Base-by-base conservation (phyloP, 2,329 filamentous ascomycete genomes). In the Mycosphaerella sp. region DNA sequence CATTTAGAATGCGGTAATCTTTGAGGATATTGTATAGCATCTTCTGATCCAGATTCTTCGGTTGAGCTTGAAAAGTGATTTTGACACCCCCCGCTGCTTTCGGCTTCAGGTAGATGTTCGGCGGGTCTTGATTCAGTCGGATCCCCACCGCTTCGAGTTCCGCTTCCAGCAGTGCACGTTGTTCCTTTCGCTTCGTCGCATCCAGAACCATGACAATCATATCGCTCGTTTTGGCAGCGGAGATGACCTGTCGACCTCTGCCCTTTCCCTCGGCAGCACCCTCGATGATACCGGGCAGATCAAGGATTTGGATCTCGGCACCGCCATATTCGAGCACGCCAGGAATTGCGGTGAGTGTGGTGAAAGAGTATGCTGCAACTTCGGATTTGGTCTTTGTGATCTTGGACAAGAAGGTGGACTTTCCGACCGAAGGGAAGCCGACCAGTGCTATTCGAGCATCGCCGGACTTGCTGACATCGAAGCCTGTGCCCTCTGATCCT, bases 31-130 rank as follows among this genome's bases (percentile, higher is more conserved):
- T 96, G 78, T 86, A 95, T 56, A 98, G 79, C 88, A 98, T 95
- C 76, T 95, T 96, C 72, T 98, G 92, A 72, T 98, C 93, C 55
- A 98, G 78, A 56, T 86, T 76, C 72, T 97, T 97, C 3, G 93
- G 92, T 2, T 93, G 87, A 4, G 83, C 75, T 67, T 90, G 85
- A 74, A 98, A 98, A 12, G 88, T 97, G 69, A 98, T 96, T 74
- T 98, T 98, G 89, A 98, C 93, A 56, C 95, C 93, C 53, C 93
- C 93, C 0, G 92, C 90, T 69, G 93, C 95, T 73, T 98, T 98
- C 26, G 79, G 79, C 73, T 98, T 98, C 54, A 98, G 81, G 69
- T 97, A 97, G 72, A 98, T 97, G 71, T 98, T 98, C 84, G 93
- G 93, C 54, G 92, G 89, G 59, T 95, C 86, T 61, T 88, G 80